phyloP scores from a whole-genome alignment of 257 asterid genomes.

The Misopates orontium region DNA sequence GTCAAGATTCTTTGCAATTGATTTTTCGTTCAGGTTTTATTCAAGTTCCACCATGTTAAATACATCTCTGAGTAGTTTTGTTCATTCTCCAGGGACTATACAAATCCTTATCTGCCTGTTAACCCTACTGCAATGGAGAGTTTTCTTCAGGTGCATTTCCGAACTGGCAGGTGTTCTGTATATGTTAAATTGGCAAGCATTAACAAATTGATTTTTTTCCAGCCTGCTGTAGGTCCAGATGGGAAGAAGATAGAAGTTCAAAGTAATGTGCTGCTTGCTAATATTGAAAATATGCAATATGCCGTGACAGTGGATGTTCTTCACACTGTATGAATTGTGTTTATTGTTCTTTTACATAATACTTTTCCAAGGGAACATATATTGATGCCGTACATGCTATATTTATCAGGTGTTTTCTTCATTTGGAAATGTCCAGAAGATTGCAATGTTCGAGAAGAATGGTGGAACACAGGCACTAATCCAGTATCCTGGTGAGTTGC shows the following conservation, averaged over 20 bases:
- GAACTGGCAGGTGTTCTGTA: constrained; percentile 17
- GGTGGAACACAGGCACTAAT: constrained; percentile 84
- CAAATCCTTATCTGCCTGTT: constrained; percentile 85
- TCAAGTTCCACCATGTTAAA: constrained; percentile 5
- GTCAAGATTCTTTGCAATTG: background rate
- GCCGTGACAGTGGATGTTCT: constrained; percentile 75
- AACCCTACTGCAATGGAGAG: constrained; percentile 82
- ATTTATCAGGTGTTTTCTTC: constrained; percentile 71
- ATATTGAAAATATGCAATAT: constrained; percentile 83
- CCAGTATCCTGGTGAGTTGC: constrained; percentile 75
- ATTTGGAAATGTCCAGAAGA: constrained; percentile 77
- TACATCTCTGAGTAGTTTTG: constrained; percentile 26
- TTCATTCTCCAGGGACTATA: constrained; percentile 64
- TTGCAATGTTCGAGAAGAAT: constrained; percentile 86
- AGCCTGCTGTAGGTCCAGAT: constrained; percentile 86
- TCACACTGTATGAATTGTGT: constrained; percentile 50
- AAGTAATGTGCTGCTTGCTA: constrained; percentile 83
- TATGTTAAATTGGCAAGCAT: constrained; percentile 19
- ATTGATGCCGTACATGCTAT: constrained; percentile 12
- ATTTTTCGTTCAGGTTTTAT: background rate
- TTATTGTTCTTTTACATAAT: constrained; percentile 14
- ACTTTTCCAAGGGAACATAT: background rate
- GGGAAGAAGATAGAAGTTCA: constrained; percentile 69
- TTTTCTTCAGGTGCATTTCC: constrained; percentile 54
- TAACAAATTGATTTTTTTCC: constrained; percentile 34